Base-by-base conservation (phyloP, 306 rosid species). In the Rubus idaeus region DNA sequence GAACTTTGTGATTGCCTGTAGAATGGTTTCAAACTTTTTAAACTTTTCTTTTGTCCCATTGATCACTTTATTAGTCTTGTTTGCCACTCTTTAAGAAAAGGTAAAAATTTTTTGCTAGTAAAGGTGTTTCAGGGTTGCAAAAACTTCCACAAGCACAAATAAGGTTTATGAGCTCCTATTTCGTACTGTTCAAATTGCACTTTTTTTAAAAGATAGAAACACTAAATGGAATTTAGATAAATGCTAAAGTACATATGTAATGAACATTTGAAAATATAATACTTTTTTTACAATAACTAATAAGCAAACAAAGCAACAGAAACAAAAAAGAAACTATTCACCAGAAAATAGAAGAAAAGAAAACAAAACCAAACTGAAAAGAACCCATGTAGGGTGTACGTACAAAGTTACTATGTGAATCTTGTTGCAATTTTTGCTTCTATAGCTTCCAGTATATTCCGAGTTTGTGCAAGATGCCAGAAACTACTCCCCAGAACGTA, bases 401-500 rank as follows among this genome's bases (percentile, higher is more conserved):
- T 21, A 73, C 13, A 57, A n/a, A 13, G 49, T n/a, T 35, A 17
- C 3, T 39, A 55, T 39, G 75, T 30, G 47, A 1, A 35, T 71
- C 42, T 35, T 49, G 45, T 47, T 1, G 3, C 30, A 6, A 8
- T 10, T 9, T 58, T 14, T 78, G 51, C 21, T 23, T 58, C 57
- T 82, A 93, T 1, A 91, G 82, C 84, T 88, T 90, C 96, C 96
- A 88, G 62, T 94, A 89, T 60, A 93, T 81, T 83, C 89, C 68
- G n/a, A 90, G 76, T 83, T 85, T 93, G 86, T 90, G 96, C 74
- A 93, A 84, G 79, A 93, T 87, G 49, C 97, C 94, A 21, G 97
- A 77, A 78, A 94, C 93, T 70, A 94, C 89, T 35, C 68, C 86
- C 97, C 94, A 91, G 73, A 91, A 94, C 41, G 87, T 74, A 83